Evolutionary conservation across 495 filamentous ascomycete genomes (phyloP).

Genomic region (Cercophora samala): DNA sequence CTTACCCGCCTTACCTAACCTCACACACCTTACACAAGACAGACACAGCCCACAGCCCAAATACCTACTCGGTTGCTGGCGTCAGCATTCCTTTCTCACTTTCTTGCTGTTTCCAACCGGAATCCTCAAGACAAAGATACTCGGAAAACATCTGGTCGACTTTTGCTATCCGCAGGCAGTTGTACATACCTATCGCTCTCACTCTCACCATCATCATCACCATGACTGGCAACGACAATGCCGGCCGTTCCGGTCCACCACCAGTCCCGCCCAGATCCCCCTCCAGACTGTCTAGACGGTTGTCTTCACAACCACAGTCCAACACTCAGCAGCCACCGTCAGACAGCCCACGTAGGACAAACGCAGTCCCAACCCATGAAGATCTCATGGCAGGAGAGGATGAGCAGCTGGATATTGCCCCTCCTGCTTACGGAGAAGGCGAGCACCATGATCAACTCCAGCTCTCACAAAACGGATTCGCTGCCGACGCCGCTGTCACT

Average conservation of each 20-base stretch:
- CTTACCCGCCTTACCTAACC: neutral
- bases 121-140: neutral
- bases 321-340: neutral
- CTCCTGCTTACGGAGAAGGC: conserved; percentile 48
- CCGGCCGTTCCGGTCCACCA: neutral
- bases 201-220: neutral
- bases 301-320: neutral
- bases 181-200: neutral
- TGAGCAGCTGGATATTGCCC: conserved; percentile 34
- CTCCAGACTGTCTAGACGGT: neutral
- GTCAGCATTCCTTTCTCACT: neutral
- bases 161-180: neutral
- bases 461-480: conserved; percentile 47
- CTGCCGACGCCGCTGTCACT: conserved; percentile 46
- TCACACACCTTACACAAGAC: neutral
- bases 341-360: conserved; percentile 16
- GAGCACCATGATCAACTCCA: conserved; percentile 44
- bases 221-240: neutral
- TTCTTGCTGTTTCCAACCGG: neutral
- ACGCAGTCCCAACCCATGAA: conserved; percentile 25
- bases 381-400: conserved; percentile 23
- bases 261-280: neutral
- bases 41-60: neutral
- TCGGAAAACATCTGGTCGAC: neutral
- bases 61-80: neutral